Evolutionary conservation across 1,284 basidiomycete species (phyloP).

Genomic region (Moesziomyces sp.): DNA sequence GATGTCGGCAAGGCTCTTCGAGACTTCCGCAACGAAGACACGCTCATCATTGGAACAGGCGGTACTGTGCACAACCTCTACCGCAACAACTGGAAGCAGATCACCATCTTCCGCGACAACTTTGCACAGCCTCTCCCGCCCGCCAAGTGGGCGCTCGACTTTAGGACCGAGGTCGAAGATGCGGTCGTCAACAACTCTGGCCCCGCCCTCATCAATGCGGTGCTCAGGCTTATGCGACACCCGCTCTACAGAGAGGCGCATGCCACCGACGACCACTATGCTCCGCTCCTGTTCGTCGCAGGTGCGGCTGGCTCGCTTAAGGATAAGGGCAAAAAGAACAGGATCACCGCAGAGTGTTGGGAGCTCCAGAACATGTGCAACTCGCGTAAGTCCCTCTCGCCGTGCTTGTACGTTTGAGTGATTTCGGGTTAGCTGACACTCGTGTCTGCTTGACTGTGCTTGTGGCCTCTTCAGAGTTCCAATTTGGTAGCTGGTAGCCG

Average conservation of each 20-base stretch:
- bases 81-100: constrained; percentile 51
- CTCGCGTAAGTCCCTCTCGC: constrained; percentile 9
- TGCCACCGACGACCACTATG: constrained; percentile 60
- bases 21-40: constrained; percentile 43
- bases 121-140: constrained; percentile 53
- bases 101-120: constrained; percentile 48
- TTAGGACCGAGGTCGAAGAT: constrained; percentile 49
- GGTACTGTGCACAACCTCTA: constrained; percentile 63
- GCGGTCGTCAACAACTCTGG: constrained; percentile 51
- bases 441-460: neutral
- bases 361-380: constrained; percentile 59
- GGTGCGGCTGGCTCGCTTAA: constrained; percentile 52
- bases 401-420: neutral
- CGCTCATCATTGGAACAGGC: constrained; percentile 55
- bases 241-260: constrained; percentile 60
- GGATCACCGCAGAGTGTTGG: constrained; percentile 56
- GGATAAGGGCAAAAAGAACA: constrained; percentile 53
- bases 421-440: neutral
- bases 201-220: constrained; percentile 41
- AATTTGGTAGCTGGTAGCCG: constrained; percentile 21
- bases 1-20: constrained; percentile 54
- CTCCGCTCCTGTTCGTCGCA: constrained; percentile 48
- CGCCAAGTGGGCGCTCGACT: constrained; percentile 60
- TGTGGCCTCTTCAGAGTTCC: constrained; percentile 8
- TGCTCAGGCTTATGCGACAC: constrained; percentile 53